Conservation (phyloP, 2,329 filamentous ascomycete genomes). For the Neofusicoccum sp. region DNA sequence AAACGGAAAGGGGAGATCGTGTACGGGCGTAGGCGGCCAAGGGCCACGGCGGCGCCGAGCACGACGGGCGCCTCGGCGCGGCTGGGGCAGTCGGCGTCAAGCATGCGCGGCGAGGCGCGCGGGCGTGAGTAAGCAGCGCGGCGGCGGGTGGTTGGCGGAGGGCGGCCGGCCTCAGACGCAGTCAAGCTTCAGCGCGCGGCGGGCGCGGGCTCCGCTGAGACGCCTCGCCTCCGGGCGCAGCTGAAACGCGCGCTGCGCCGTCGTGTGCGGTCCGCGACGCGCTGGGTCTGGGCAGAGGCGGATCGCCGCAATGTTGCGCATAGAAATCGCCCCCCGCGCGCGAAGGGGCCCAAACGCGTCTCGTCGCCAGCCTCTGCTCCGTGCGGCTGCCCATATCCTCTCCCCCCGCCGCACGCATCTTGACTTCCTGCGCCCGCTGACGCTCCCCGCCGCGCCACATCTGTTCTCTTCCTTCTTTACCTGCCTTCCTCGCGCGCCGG, state of each 20-base stretch:
- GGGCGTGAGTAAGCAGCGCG: background rate
- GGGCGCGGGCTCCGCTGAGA: background rate
- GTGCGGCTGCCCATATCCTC: background rate
- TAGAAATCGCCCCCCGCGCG: background rate
- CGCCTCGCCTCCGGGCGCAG: background rate
- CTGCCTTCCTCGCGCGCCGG: background rate
- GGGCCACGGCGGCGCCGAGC: background rate
- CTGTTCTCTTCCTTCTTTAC: background rate
- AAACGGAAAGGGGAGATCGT: background rate
- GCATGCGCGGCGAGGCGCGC: too few relatives aligned
- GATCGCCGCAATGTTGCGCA: constrained; percentile 13
- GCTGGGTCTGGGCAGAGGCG: background rate
- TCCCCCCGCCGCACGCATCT: background rate
- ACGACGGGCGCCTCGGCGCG: too few relatives aligned
- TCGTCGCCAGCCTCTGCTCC: constrained; percentile 13
- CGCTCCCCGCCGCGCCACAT: background rate
- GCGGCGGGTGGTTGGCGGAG: background rate
- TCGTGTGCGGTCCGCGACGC: background rate
- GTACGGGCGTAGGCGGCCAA: background rate
- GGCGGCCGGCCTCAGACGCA: too few relatives aligned
- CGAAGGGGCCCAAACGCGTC: constrained; percentile 14
- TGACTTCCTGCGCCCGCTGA: background rate
- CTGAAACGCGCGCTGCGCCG: constrained; percentile 6
- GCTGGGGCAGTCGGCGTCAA: too few relatives aligned
- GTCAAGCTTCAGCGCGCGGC: background rate